Percentiles rank a stretch among this genome's conserved stretches.
These are phyloP conservation scores for Colletotrichum plurivorum DNA, from an alignment of 2,329 filamentous ascomycete genomes.

Conservation along the genomic window DNA sequence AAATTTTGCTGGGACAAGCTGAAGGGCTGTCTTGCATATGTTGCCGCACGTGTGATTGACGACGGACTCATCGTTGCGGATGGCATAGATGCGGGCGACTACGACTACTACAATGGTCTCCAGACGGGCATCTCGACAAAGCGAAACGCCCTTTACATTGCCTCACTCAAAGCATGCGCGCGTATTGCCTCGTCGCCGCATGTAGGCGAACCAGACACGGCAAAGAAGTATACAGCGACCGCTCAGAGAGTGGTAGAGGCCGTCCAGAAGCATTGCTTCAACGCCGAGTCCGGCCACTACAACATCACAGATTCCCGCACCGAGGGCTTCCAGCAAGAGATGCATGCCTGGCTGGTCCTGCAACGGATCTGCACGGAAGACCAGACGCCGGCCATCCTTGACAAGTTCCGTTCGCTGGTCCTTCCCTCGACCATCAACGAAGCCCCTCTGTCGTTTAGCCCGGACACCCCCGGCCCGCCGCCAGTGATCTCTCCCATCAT, in stretches of 20 bases:
- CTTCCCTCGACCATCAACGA: constrained; percentile 5
- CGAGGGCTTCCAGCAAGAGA: constrained; percentile 15
- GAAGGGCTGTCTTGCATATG: constrained; percentile 3
- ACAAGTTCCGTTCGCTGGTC: constrained; percentile 4
- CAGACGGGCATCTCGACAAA: constrained; percentile 11
- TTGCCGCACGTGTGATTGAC: background rate
- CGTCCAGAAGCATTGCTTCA: constrained; percentile 10
- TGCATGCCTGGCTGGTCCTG: constrained; percentile 19
- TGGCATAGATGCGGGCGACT: constrained; percentile 9
- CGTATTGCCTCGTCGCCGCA: background rate
- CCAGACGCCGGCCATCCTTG: background rate
- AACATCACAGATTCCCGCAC: constrained; percentile 16
- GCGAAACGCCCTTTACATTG: constrained; percentile 3
- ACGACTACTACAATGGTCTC: constrained; percentile 21
- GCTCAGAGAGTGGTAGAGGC: background rate
- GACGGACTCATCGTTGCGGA: constrained; percentile 11
- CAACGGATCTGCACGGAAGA: background rate
- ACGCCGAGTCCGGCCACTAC: constrained; percentile 4
- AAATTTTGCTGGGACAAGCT: constrained; percentile 9
- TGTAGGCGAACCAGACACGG: background rate
- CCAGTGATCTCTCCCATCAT: constrained; percentile 13
- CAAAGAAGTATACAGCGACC: background rate
- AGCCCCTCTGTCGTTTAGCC: constrained; percentile 17
- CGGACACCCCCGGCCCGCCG: constrained; percentile 9
- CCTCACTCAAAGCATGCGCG: constrained; percentile 6